Base-by-base conservation (phyloP, 768 basidiomycete species). In the Lactifluus hygrophoroides region DNA sequence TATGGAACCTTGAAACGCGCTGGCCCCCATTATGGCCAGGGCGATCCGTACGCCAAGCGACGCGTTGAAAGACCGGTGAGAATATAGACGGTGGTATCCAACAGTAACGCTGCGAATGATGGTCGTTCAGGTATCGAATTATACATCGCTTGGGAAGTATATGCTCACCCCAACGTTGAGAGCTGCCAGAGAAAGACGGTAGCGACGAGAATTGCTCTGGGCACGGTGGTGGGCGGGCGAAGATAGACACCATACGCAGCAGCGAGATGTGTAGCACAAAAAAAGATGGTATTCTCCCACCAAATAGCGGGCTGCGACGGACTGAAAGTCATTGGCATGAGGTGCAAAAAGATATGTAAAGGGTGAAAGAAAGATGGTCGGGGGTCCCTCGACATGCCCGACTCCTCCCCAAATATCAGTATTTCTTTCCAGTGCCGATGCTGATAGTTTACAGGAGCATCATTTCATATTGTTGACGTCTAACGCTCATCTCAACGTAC, bases 31-130 rank as follows among this genome's bases (percentile, higher is more conserved):
- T 28, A 79, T 70, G 19, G 87, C 85, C 32, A 90, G 71, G 21
- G 78, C 69, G 5, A 83, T 63, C 11, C 87, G 76, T 40, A 87
- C 79, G 10, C 73, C 74, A 17, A 78, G 56, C 1, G 72, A 72
- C 5, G 87, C 87, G 19, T 77, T 76, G 69, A 87, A 89, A 2
- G 86, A 76, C 4, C 80, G 78, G 66, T 90, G 88, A 5, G 87
- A 87, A 70, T 85, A 89, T n/a, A 90, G 70, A 37, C 88, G 77
- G 67, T 90, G 88, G 67, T 90, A 90, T 1, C 88, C 88, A 63
- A 86, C 75, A 3, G 84, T 89, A 48, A 90, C 81, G 1, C 86
- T 87, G 57, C 10, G 35, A 2, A 25, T 13, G 27, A 7, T 11
- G 38, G 37, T 50, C 25, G 10, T 10, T 35, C 13, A 30, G 32